Conservation (phyloP, 1,139 yeast species). For the Geotrichum klebahnii region DNA sequence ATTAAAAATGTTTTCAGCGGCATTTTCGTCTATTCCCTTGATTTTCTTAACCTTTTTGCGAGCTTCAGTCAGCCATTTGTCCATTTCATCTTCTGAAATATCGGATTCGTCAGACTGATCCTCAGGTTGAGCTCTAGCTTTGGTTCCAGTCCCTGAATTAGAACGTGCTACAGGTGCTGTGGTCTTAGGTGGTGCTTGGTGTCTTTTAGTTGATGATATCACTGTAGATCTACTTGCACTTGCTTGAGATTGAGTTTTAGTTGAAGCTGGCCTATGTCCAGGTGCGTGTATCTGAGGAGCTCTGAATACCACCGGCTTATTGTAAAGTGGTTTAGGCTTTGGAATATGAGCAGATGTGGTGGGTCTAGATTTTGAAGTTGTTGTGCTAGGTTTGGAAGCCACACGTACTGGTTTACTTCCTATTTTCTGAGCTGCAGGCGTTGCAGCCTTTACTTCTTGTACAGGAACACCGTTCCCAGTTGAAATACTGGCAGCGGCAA, state of each 20-base stretch:
- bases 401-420: neutral
- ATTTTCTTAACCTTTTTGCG: conserved; percentile 16
- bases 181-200: too few relatives aligned
- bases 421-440: neutral
- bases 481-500: neutral
- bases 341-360: neutral
- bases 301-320: neutral
- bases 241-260: conserved; percentile 1
- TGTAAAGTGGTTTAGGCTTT: neutral
- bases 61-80: conserved; percentile 43
- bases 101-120: conserved; percentile 24
- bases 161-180: too few relatives aligned
- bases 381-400: neutral
- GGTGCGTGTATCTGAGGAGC: conserved; percentile 11
- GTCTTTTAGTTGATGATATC: neutral
- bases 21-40: conserved; percentile 37
- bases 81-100: conserved; percentile 24
- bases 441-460: too few relatives aligned
- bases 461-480: neutral
- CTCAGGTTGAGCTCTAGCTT: neutral
- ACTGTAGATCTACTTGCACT: conserved; percentile 2
- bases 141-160: neutral
- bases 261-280: neutral
- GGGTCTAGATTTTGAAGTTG: too few relatives aligned
- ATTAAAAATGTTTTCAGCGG: conserved; percentile 80